Evolutionary conservation across 164 flowering plant genomes (phyloP), one percentile per base, ranked within the genome.

Genomic region (Magnolia sinica): DNA sequence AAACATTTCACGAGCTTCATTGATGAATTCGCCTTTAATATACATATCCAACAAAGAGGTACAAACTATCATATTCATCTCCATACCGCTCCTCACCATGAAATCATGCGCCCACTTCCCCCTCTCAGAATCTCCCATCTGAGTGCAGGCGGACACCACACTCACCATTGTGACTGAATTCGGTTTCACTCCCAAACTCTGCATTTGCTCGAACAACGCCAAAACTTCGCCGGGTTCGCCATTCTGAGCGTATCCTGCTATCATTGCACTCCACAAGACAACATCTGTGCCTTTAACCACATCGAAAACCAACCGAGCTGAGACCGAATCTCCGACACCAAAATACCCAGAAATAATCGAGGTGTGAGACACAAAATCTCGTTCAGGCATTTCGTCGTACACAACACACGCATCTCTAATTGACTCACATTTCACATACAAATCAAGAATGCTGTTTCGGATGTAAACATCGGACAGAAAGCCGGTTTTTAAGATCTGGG

Each of bases 1-100:
- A 55, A 81, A 81, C 5, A 78, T 9, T 23, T 78, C 66, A 23
- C 55, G 77, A 29, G 83, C 81, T 75, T 75, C 78, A 10, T 75
- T 70, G 22, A 78, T 9, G 31, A 50, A 71, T 14, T 76, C 81
- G 50, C 78, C 76, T 68, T 67, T 78, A 61, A 73, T 68, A 64
- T 78, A 78, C 78, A 81, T 74, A 78, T 77, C 76, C 67, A 81
- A 45, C 78, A 78, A 76, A 74, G 80, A 72, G 31, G 80, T 81
- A 8, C 69, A 66, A 9, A 77, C 75, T 19, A 74, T 19, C 22
- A 67, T 72, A 68, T 81, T 78, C 75, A 74, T 74, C 73, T 72
- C 75, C 50, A 77, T 61, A 37, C 45, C 77, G 64, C 9, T 72
- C 69, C 50, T 51, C 50, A 71, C 75, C 73, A 78, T 72, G 55